Conservation (phyloP, 768 basidiomycete species). For the Cystobasidium onofrii region DNA sequence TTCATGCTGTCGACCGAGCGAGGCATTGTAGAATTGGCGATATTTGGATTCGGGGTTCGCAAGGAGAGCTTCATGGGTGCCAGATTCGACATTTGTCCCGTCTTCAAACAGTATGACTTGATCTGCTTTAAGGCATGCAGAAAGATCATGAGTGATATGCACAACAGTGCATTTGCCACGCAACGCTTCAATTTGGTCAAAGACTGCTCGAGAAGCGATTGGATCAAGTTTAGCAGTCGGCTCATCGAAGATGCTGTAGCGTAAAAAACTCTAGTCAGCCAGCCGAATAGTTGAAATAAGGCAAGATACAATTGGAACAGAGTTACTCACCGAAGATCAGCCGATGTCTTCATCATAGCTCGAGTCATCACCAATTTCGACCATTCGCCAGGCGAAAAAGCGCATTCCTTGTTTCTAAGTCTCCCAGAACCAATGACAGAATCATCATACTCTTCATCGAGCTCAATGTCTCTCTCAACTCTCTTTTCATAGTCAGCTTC, state of each 20-base stretch:
- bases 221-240: conserved; percentile 22
- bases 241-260: conserved; percentile 28
- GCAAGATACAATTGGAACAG: too few species aligned
- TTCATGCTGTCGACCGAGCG: neutral
- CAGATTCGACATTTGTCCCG: conserved; percentile 11
- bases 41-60: conserved; percentile 17
- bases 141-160: conserved; percentile 20
- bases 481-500: neutral
- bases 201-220: conserved; percentile 3
- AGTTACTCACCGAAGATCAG: conserved; percentile 27
- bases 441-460: conserved; percentile 24
- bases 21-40: conserved; percentile 3
- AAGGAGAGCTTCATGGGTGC: conserved; percentile 27
- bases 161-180: conserved; percentile 15
- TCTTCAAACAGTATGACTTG: conserved; percentile 29
- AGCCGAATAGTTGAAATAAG: neutral
- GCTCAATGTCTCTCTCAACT: neutral
- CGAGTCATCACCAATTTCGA: conserved; percentile 12
- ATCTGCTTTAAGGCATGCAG: conserved; percentile 20
- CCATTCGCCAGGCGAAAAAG: conserved; percentile 27
- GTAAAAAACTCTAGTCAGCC: neutral
- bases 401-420: conserved; percentile 15
- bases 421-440: conserved; percentile 18
- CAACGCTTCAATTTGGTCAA: conserved; percentile 22
- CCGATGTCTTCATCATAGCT: conserved; percentile 19